Base-by-base conservation (phyloP, 2,329 filamentous ascomycete genomes). In the Lachnellula arida region DNA sequence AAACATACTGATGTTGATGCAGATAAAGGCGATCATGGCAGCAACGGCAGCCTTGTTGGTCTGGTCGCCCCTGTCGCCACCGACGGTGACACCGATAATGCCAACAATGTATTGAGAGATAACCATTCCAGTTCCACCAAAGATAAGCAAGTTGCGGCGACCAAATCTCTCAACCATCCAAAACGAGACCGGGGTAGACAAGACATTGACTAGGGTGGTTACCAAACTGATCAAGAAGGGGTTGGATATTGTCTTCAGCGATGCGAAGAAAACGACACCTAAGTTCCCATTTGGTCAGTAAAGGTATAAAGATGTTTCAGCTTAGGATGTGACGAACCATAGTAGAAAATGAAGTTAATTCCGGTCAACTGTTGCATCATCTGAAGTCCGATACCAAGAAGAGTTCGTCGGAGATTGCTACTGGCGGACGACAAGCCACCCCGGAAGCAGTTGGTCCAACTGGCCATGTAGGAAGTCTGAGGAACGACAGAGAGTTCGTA, bases 291-390 rank as follows among this genome's bases (percentile, higher is more conserved):
- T 11, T 32, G 9, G 2, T 32, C 9, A 32, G 28, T 32, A 32
- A 9, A 11, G 28, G 28, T 32, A 2, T 32, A 11, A 12, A 28
- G 9, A 12, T 32, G 28, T 32, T 12, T 32, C 28, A 32, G 9
- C 9, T 9, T 32, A 32, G 28, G 9, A 12, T 12, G 9, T 32
- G 9, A 11, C 28, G 9, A 32, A 32, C 88, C 90, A 77, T 86
- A 90, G 77, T 90, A 89, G 78, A 92, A 94, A 79, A 94, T 89
- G 75, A 93, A 95, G 81, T 96, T 96, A 75, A 96, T 88, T 78
- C 91, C 89, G 22, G 65, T 69, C 77, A 78, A 82, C 74, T 89
- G 86, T 74, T 89, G 87, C 85, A 89, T 89, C 86, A 89, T 89
- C 77, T 90, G 87, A 37, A 89, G 77, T 28, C 85, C 86, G 46